Evolutionary conservation across 2,329 filamentous ascomycete species (phyloP).

Genomic region (Didymellaceae sp.): DNA sequence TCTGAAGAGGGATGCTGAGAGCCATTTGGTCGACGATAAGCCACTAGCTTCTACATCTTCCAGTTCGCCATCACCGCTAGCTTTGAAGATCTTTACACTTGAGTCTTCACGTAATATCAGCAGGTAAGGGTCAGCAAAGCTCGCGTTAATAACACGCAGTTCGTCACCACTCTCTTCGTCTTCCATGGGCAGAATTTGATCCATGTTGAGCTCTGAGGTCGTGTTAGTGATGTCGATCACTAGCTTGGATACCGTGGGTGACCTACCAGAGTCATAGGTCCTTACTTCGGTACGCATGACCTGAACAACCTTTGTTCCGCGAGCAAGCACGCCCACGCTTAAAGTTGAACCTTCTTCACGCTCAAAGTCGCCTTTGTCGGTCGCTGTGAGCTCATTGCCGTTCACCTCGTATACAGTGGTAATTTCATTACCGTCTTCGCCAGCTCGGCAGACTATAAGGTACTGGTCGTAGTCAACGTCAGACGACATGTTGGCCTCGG

Average conservation of each 20-base stretch:
- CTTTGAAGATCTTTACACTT: conserved; percentile 78
- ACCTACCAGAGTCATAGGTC: conserved; percentile 86
- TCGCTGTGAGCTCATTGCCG: conserved; percentile 74
- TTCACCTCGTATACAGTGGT: conserved; percentile 80
- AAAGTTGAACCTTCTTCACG: conserved; percentile 85
- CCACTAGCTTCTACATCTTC: conserved; percentile 76
- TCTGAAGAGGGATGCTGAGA: conserved; percentile 82
- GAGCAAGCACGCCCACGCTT: conserved; percentile 83
- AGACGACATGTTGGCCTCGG: conserved; percentile 46
- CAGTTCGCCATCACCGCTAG: conserved; percentile 81
- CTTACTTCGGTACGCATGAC: conserved; percentile 85
- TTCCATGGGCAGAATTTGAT: conserved; percentile 89
- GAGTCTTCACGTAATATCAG: conserved; percentile 83
- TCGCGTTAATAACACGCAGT: conserved; percentile 77
- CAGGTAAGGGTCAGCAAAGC: conserved; percentile 86
- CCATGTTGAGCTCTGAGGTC: conserved; percentile 75
- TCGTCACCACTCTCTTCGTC: conserved; percentile 82
- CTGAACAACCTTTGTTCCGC: conserved; percentile 82
- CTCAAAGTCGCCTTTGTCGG: conserved; percentile 89
- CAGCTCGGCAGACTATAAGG: conserved; percentile 78
- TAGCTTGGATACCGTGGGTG: neutral
- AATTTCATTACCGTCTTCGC: conserved; percentile 71
- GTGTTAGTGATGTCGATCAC: neutral
- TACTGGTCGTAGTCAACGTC: conserved; percentile 75
- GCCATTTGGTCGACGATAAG: conserved; percentile 72